Evolutionary conservation across 345 rosid species (phyloP).

Genomic region (Angophora floribunda): DNA sequence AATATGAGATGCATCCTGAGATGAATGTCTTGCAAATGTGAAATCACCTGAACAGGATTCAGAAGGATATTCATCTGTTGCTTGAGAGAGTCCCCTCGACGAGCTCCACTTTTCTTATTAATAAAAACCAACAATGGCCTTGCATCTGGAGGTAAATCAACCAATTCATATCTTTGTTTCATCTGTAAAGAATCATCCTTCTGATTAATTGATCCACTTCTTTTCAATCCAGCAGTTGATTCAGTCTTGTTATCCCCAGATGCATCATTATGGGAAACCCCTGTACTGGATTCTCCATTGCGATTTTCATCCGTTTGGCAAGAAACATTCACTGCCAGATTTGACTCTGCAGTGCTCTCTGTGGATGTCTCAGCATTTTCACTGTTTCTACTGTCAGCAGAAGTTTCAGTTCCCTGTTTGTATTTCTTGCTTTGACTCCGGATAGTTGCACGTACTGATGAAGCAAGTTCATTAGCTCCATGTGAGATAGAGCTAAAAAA

Average conservation of each 20-base stretch:
- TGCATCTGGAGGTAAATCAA: conserved; percentile 70
- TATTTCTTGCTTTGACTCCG: conserved; percentile 82
- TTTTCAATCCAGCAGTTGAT: conserved; percentile 2
- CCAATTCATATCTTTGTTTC: conserved; percentile 72
- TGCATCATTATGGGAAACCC: conserved; percentile 20
- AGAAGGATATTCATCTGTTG: conserved; percentile 74
- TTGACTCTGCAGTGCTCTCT: conserved; percentile 52
- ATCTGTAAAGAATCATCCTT: conserved; percentile 73
- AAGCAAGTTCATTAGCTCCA: conserved; percentile 95
- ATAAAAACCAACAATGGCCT: conserved; percentile 84
- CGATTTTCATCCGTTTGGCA: conserved; percentile 35
- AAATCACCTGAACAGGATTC: conserved; percentile 77
- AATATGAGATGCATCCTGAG: background rate
- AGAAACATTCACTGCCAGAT: conserved; percentile 29
- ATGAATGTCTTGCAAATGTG: background rate
- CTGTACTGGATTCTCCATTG: conserved; percentile 23
- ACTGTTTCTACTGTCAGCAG: conserved; percentile 43
- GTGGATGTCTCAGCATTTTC: conserved; percentile 44
- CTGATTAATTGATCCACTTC: conserved; percentile 58
- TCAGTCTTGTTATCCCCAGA: conserved; percentile 23
- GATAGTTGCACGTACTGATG: conserved; percentile 89
- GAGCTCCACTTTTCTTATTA: conserved; percentile 91
- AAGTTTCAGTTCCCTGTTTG: conserved; percentile 52
- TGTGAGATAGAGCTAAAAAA: conserved; percentile 88
- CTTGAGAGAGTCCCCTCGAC: conserved; percentile 61